A percentile compares a stretch with the other conserved stretches of the same genome.
Conservation (phyloP, 352 stramenopile genomes). For the Pythium pyrilobum region DNA sequence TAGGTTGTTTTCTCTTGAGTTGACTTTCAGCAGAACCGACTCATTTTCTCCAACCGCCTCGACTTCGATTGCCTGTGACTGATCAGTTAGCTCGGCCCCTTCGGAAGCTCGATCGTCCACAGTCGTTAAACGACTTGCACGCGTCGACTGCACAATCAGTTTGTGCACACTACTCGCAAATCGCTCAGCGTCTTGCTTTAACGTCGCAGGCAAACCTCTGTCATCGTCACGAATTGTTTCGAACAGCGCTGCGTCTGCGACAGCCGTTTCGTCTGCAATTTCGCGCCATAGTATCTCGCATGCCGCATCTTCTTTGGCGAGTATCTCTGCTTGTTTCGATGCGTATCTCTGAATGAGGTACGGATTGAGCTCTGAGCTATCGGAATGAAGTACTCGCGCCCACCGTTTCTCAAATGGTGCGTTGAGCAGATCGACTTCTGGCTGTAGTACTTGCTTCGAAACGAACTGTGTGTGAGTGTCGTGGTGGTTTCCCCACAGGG, state of each 20-base stretch:
- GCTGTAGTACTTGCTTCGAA: conserved; percentile 4
- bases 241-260: conserved; percentile 22
- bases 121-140: background rate
- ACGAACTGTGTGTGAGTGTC: conserved; percentile 30
- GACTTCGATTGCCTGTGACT: no score
- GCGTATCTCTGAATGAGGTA: conserved; percentile 58
- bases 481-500: conserved; percentile 57
- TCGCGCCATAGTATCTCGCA: conserved; percentile 58
- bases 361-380: conserved; percentile 62
- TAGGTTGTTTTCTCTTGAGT: conserved; percentile 60
- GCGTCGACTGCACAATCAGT: conserved; percentile 33
- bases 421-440: conserved; percentile 20
- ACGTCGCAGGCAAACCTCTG: conserved; percentile 30
- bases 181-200: conserved; percentile 71
- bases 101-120: background rate
- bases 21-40: conserved; percentile 44
- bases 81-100: no score
- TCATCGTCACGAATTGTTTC: conserved; percentile 36
- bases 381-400: conserved; percentile 30
- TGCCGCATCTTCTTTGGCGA: conserved; percentile 42
- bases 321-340: conserved; percentile 35
- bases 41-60: no score
- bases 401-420: conserved; percentile 44
- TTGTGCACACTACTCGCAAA: conserved; percentile 79
- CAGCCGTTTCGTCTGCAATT: conserved; percentile 31